Conservation (phyloP, 371 early-diverging fungal genomes). For the Dichotomocladium elegans region DNA sequence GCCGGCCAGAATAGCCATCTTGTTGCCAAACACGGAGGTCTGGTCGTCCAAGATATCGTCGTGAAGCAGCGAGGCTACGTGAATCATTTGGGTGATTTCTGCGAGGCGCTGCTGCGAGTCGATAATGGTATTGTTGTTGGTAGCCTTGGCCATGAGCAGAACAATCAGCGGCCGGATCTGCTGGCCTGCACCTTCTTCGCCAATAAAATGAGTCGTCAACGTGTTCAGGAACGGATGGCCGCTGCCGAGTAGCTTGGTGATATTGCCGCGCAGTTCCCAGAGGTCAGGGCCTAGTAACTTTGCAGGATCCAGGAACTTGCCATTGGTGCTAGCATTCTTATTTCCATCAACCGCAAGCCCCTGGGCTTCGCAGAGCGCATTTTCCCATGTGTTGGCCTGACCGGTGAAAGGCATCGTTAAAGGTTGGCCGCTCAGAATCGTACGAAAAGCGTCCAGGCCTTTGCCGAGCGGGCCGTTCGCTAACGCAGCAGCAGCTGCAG, state of each 20-base stretch:
- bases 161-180: conserved; percentile 91
- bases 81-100: conserved; percentile 95
- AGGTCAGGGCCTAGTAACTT: conserved; percentile 75
- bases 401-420: conserved; percentile 31
- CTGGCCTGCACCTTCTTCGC: conserved; percentile 82
- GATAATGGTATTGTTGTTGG: conserved; percentile 67
- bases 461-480: conserved; percentile 5
- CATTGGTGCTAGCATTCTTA: conserved; percentile 9
- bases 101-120: conserved; percentile 89
- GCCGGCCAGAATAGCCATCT: conserved; percentile 93
- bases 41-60: conserved; percentile 87
- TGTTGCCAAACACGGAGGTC: conserved; percentile 88
- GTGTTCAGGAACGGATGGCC: conserved; percentile 86
- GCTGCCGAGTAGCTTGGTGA: conserved; percentile 72
- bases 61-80: conserved; percentile 91
- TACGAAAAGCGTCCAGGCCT: conserved; percentile 5
- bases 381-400: conserved; percentile 43
- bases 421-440: conserved; percentile 3
- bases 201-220: conserved; percentile 85
- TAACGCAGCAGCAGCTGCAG: conserved; percentile 4
- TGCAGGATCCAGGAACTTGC: conserved; percentile 48
- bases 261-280: conserved; percentile 78
- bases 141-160: conserved; percentile 84
- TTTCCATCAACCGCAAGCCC: conserved; percentile 26
- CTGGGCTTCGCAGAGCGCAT: conserved; percentile 52